Evolutionary conservation across 768 basidiomycete genomes (phyloP).

Genomic region (Lentinula detonsa): DNA sequence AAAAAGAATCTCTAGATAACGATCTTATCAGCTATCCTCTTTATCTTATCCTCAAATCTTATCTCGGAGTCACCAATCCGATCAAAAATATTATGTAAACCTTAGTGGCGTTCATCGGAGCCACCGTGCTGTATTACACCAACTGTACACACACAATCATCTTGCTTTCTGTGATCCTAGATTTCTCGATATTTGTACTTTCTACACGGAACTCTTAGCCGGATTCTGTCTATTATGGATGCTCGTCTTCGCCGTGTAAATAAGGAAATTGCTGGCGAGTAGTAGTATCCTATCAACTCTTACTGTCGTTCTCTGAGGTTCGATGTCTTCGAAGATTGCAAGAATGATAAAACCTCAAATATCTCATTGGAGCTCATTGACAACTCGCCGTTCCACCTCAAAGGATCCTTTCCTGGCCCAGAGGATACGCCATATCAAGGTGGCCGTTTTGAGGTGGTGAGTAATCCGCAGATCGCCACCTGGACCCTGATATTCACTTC

Average conservation of each 20-base stretch:
- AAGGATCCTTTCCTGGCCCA: slow-evolving; percentile 87
- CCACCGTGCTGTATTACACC: no score
- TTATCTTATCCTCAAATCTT: no score
- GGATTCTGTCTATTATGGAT: slow-evolving; percentile 46
- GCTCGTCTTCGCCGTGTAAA: slow-evolving; percentile 86
- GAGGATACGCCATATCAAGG: slow-evolving; percentile 92
- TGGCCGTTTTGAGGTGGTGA: slow-evolving; percentile 84
- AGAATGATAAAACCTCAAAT: slow-evolving; percentile 87
- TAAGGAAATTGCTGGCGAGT: slow-evolving; percentile 83
- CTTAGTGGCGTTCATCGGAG: no score
- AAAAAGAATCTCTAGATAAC: no score
- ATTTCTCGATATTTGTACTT: no score
- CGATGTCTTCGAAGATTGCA: slow-evolving; percentile 59
- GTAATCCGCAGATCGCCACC: slow-evolving; percentile 21
- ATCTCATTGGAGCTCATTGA: slow-evolving; percentile 86
- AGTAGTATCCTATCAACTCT: slow-evolving; percentile 11
- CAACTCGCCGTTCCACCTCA: slow-evolving; percentile 86
- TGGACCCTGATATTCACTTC: not conserved
- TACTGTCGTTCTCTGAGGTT: not conserved
- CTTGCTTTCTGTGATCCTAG: no score
- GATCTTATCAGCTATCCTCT: no score
- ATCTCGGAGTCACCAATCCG: no score
- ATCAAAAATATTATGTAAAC: no score
- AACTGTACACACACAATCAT: no score
- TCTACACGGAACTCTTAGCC: no score